phyloP scores from a whole-genome alignment of 257 asterid genomes.

The Apocynum venetum region DNA sequence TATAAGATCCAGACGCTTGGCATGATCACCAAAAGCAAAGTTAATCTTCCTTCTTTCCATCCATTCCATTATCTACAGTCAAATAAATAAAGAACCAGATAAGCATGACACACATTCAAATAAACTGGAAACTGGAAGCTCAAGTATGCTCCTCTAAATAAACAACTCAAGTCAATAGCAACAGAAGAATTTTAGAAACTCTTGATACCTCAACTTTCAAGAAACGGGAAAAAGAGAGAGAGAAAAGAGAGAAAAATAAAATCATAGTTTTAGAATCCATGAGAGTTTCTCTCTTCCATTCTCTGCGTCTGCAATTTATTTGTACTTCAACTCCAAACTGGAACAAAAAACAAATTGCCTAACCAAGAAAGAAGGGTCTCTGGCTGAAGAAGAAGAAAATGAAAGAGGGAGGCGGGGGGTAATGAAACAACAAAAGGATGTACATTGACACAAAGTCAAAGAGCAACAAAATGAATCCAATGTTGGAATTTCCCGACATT shows the following conservation, averaged over 20 bases:
- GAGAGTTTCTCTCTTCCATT: not conserved
- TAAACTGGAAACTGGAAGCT: not conserved
- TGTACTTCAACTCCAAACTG: not conserved
- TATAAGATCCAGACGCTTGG: constrained; percentile 55
- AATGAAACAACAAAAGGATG: not conserved
- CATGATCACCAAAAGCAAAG: constrained; percentile 36
- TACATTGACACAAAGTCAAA: not conserved
- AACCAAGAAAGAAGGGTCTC: not conserved
- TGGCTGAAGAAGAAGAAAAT: not conserved
- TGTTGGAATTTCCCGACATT: not conserved
- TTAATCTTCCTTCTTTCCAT: constrained; percentile 54
- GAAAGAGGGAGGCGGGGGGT: not conserved
- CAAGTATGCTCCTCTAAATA: not conserved
- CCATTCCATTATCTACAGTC: constrained; percentile 73
- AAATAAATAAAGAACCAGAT: not conserved
- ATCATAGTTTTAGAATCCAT: not conserved
- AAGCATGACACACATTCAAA: not conserved
- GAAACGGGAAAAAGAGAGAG: not conserved
- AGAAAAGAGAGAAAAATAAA: too few relatives aligned
- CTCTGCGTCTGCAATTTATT: not conserved
- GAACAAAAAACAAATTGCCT: not conserved
- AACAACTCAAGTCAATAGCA: not conserved
- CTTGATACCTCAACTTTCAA: not conserved
- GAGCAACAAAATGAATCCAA: not conserved
- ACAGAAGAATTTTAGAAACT: not conserved